Conservation (phyloP, 768 basidiomycete species). For the Naematelia aurantialba region DNA sequence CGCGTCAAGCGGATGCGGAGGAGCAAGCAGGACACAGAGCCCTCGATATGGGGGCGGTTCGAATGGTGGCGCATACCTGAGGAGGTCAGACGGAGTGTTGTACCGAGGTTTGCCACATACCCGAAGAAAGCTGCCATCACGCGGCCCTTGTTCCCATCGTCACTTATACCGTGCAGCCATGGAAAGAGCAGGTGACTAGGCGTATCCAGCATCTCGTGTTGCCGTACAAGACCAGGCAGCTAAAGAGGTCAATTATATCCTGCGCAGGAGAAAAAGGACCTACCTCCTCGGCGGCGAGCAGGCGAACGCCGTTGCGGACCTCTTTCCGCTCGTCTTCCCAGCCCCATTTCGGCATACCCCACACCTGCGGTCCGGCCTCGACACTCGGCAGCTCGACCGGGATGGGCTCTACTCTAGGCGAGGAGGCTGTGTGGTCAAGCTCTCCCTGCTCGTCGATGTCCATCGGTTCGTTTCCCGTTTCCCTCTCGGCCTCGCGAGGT, state of each 20-base stretch:
- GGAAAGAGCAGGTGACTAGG: constrained; percentile 47
- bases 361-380: constrained; percentile 24
- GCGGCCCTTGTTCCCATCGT: constrained; percentile 39
- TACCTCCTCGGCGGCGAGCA: constrained; percentile 40
- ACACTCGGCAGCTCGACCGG: constrained; percentile 6
- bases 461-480: constrained; percentile 17
- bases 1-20: constrained; percentile 36
- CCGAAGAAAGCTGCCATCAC: constrained; percentile 49
- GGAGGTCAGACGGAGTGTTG: constrained; percentile 14
- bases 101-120: too few relatives aligned
- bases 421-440: too few relatives aligned
- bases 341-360: constrained; percentile 47
- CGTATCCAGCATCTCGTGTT: constrained; percentile 40
- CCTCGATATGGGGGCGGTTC: constrained; percentile 48
- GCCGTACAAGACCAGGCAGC: constrained; percentile 35
- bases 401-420: constrained; percentile 1
- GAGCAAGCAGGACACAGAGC: constrained; percentile 37
- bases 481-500: not conserved
- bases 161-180: constrained; percentile 49
- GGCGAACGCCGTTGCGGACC: constrained; percentile 37
- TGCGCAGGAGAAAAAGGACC: not conserved
- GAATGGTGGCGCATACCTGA: constrained; percentile 41
- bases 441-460: constrained; percentile 23
- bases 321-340: constrained; percentile 36
- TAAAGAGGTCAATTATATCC: constrained; percentile 6